These are phyloP conservation scores for Trichosporon coremiiforme DNA, from an alignment of 1,284 basidiomycete genomes.

Conservation along the genomic window DNA sequence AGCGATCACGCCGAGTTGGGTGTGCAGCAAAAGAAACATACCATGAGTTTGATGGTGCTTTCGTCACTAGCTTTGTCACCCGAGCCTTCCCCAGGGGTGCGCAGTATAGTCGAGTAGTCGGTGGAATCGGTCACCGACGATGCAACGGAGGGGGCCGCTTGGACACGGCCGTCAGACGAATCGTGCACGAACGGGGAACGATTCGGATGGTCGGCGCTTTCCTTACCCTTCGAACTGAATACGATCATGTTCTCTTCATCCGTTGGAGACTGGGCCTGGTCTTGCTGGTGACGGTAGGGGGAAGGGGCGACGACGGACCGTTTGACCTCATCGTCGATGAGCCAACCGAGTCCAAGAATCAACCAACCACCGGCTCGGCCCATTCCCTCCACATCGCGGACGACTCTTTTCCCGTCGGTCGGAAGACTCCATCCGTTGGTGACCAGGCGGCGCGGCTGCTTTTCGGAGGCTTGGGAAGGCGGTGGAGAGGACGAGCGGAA, in stretches of 20 bases:
- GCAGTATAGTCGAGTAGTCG: conserved; percentile 26
- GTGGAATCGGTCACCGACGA: conserved; percentile 12
- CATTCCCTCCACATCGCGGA: conserved; percentile 49
- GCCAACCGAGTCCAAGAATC: conserved; percentile 48
- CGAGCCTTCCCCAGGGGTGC: conserved; percentile 27
- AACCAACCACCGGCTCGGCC: conserved; percentile 52
- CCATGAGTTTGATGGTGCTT: conserved; percentile 39
- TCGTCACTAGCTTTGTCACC: conserved; percentile 8
- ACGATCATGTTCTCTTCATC: conserved; percentile 29
- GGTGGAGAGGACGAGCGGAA: conserved; percentile 26
- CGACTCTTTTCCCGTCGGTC: conserved; percentile 47
- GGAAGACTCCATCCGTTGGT: conserved; percentile 47
- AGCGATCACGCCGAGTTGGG: not conserved
- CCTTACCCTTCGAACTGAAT: conserved; percentile 31
- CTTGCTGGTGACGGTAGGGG: not conserved
- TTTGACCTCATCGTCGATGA: conserved; percentile 37
- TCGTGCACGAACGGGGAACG: not conserved
- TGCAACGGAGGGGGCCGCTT: not conserved
- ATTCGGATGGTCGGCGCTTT: not conserved
- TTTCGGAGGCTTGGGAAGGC: not conserved
- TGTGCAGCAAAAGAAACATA: conserved; percentile 26
- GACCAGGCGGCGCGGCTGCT: conserved; percentile 3
- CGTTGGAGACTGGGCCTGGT: not conserved
- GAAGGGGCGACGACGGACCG: not conserved
- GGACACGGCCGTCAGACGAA: not conserved